Conservation (phyloP, 345 rosid species). For the Ceriops tagal region DNA sequence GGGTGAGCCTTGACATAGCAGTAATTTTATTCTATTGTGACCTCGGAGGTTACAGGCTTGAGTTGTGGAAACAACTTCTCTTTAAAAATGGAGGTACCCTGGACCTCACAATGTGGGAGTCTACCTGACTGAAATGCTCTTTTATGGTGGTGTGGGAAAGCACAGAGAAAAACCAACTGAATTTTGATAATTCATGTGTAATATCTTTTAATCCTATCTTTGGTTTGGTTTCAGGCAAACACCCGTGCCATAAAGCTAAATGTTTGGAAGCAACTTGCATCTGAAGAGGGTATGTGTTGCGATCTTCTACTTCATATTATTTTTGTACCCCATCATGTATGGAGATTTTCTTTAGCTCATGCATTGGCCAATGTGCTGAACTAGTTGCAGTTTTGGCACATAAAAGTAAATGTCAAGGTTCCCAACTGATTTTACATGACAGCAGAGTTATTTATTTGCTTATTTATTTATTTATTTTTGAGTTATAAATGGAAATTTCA, state of each 20-base stretch:
- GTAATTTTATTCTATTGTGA: too few relatives aligned
- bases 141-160: not conserved
- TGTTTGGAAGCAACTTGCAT: conserved; percentile 90
- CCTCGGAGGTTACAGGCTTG: too few relatives aligned
- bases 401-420: too few relatives aligned
- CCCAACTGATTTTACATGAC: conserved; percentile 1
- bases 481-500: not conserved
- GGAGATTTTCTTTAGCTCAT: not conserved
- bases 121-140: too few relatives aligned
- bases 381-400: not conserved
- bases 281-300: conserved; percentile 66
- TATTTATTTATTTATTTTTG: not conserved
- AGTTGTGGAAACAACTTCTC: too few relatives aligned
- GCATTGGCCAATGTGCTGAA: not conserved
- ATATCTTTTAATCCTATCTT: conserved; percentile 9
- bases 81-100: too few relatives aligned
- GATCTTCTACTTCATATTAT: not conserved
- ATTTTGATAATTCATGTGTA: not conserved
- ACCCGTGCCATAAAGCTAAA: conserved; percentile 70
- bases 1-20: too few relatives aligned
- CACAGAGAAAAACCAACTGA: not conserved
- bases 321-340: not conserved
- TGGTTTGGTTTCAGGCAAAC: conserved; percentile 56
- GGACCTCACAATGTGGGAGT: too few relatives aligned
- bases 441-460: not conserved